Conservation (phyloP, 1,284 basidiomycete genomes). For the Moniliophthora roreri region DNA sequence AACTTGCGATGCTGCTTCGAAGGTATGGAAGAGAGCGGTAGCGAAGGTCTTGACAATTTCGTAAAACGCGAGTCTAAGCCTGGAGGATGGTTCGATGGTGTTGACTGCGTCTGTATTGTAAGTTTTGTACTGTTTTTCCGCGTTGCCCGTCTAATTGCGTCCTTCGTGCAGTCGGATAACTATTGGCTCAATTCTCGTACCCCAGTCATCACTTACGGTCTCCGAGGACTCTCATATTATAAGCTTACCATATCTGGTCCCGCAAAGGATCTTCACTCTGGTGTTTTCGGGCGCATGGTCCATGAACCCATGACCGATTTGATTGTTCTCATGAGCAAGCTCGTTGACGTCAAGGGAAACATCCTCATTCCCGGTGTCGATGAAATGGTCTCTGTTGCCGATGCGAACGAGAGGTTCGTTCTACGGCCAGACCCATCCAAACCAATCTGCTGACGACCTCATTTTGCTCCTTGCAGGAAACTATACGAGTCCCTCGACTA, state of each 20-base stretch:
- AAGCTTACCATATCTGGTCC: conserved; percentile 85
- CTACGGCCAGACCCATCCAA: background rate
- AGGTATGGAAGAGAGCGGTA: conserved; percentile 98
- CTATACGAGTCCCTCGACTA: conserved; percentile 82
- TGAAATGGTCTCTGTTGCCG: conserved; percentile 81
- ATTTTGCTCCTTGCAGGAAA: conserved; percentile 32
- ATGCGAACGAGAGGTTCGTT: conserved; percentile 70
- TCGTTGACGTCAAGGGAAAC: conserved; percentile 81
- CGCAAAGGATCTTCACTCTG: conserved; percentile 90
- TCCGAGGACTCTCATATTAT: conserved; percentile 91
- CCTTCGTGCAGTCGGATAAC: conserved; percentile 68
- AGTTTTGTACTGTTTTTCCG: conserved; percentile 23
- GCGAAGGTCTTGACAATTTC: conserved; percentile 90
- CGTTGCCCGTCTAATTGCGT: background rate
- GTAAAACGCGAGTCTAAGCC: conserved; percentile 78
- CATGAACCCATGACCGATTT: conserved; percentile 91
- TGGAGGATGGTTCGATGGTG: conserved; percentile 83
- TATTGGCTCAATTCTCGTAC: conserved; percentile 82
- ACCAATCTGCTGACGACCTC: conserved; percentile 1
- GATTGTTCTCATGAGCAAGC: conserved; percentile 78
- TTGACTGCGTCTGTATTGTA: conserved; percentile 96
- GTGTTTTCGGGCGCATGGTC: conserved; percentile 84
- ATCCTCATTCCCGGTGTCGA: conserved; percentile 93
- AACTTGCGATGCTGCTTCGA: conserved; percentile 96
- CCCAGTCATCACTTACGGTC: conserved; percentile 74